Conservation (phyloP, 352 stramenopile genomes). For the Pythium folliculosum region DNA sequence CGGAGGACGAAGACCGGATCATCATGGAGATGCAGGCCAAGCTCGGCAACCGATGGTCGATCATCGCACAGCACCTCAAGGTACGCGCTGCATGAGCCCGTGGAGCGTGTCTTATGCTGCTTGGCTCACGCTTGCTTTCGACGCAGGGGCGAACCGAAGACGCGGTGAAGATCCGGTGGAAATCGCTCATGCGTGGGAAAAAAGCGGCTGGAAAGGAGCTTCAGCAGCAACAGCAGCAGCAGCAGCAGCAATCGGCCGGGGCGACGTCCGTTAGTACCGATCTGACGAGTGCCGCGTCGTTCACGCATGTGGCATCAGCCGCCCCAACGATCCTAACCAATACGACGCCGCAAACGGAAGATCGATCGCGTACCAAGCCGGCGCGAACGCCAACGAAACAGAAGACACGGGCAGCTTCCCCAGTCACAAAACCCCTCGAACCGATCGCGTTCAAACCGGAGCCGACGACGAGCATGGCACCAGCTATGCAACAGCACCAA, state of each 20-base stretch:
- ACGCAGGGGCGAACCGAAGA: slow-evolving; percentile 89
- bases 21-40: slow-evolving; percentile 93
- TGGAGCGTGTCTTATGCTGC: not conserved
- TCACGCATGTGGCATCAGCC: not conserved
- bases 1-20: slow-evolving; percentile 91
- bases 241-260: not conserved
- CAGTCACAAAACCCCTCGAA: slow-evolving; percentile 32
- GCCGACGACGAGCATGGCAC: not conserved
- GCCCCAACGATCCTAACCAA: not conserved
- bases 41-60: slow-evolving; percentile 92
- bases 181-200: slow-evolving; percentile 85
- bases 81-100: no score
- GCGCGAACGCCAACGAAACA: slow-evolving; percentile 43
- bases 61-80: slow-evolving; percentile 91
- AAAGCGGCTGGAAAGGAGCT: slow-evolving; percentile 73
- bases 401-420: slow-evolving; percentile 40
- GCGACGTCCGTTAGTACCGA: not conserved
- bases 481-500: not conserved
- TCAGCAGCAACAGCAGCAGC: slow-evolving; percentile 32
- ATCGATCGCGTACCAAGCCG: slow-evolving; percentile 28
- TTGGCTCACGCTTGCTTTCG: no score
- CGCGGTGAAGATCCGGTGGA: slow-evolving; percentile 93
- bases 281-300: not conserved
- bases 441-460: slow-evolving; percentile 25
- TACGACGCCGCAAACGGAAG: not conserved